Evolutionary conservation across 2,329 filamentous ascomycete genomes (phyloP).

Genomic region (Seiridium cupressi): DNA sequence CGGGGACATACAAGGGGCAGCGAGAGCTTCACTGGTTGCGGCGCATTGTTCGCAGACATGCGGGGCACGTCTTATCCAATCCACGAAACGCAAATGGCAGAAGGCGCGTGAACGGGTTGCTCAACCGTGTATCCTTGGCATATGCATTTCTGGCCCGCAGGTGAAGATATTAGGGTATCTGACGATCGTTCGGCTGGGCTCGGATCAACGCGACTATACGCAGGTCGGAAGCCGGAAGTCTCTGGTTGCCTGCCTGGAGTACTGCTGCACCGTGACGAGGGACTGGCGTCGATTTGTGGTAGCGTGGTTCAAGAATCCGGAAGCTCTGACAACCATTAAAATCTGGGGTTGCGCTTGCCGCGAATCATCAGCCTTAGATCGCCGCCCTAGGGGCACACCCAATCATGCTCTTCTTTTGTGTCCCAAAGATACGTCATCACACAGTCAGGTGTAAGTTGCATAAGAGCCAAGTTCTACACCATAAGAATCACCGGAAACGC

Average conservation of each 20-base stretch:
- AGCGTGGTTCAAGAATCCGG: not conserved
- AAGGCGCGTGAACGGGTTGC: not conserved
- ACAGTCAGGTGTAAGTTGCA: slow-evolving; percentile 17
- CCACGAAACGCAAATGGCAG: not conserved
- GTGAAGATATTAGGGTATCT: not conserved
- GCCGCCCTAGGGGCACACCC: slow-evolving; percentile 18
- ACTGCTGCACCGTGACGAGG: not conserved
- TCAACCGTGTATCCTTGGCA: not conserved
- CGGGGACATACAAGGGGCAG: slow-evolving; percentile 60
- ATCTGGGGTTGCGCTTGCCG: slow-evolving; percentile 7
- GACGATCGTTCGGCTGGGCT: not conserved
- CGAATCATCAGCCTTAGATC: slow-evolving; percentile 11
- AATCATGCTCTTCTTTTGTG: slow-evolving; percentile 22
- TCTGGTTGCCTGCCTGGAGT: slow-evolving; percentile 1
- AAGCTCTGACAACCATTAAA: slow-evolving; percentile 1
- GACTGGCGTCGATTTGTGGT: not conserved
- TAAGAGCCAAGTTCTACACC: slow-evolving; percentile 8
- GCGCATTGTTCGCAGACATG: slow-evolving; percentile 54
- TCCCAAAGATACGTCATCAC: slow-evolving; percentile 27
- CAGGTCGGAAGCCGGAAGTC: not conserved
- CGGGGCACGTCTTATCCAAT: slow-evolving; percentile 25
- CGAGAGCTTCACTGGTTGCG: slow-evolving; percentile 76
- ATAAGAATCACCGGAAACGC: not conserved
- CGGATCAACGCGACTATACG: not conserved
- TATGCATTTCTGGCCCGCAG: not conserved